Evolutionary conservation across 352 stramenopile genomes (phyloP).

Genomic region (Globisporangium solare): DNA sequence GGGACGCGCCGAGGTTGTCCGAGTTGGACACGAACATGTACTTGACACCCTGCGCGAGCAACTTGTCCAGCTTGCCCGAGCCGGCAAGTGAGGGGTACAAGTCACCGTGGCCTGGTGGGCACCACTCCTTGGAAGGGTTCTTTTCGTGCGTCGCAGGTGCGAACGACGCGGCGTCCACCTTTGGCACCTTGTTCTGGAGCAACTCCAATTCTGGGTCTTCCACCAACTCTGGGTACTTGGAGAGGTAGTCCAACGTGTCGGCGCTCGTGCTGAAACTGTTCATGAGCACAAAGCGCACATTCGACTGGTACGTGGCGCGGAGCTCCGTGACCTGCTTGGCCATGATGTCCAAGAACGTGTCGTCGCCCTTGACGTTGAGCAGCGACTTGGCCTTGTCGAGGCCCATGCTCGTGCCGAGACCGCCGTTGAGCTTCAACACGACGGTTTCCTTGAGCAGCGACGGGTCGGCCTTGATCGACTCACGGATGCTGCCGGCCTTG

Average conservation of each 20-base stretch:
- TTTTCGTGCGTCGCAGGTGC: slow-evolving; percentile 46
- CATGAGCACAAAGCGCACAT: slow-evolving; percentile 89
- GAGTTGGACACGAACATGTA: slow-evolving; percentile 91
- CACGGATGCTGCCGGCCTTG: slow-evolving; percentile 69
- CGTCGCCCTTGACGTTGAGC: slow-evolving; percentile 91
- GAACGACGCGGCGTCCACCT: slow-evolving; percentile 89
- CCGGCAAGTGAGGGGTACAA: slow-evolving; percentile 81
- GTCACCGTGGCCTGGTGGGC: slow-evolving; percentile 80
- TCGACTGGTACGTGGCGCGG: slow-evolving; percentile 90
- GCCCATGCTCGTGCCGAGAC: slow-evolving; percentile 84
- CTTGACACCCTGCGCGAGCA: slow-evolving; percentile 80
- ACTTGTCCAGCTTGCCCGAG: slow-evolving; percentile 83
- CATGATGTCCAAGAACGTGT: slow-evolving; percentile 92
- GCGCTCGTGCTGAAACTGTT: slow-evolving; percentile 87
- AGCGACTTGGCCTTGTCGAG: slow-evolving; percentile 96
- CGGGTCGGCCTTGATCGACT: slow-evolving; percentile 65
- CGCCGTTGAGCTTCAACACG: slow-evolving; percentile 86
- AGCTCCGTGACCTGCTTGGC: slow-evolving; percentile 93
- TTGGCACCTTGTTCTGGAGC: slow-evolving; percentile 98
- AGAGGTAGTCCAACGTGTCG: slow-evolving; percentile 83
- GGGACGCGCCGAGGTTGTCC: slow-evolving; percentile 81
- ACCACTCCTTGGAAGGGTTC: slow-evolving; percentile 85
- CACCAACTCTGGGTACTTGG: slow-evolving; percentile 89
- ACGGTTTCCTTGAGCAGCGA: slow-evolving; percentile 80
- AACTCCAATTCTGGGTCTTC: slow-evolving; percentile 96